Evolutionary conservation across 2,329 filamentous ascomycete species (phyloP).

Genomic region (Fusarium illudens): DNA sequence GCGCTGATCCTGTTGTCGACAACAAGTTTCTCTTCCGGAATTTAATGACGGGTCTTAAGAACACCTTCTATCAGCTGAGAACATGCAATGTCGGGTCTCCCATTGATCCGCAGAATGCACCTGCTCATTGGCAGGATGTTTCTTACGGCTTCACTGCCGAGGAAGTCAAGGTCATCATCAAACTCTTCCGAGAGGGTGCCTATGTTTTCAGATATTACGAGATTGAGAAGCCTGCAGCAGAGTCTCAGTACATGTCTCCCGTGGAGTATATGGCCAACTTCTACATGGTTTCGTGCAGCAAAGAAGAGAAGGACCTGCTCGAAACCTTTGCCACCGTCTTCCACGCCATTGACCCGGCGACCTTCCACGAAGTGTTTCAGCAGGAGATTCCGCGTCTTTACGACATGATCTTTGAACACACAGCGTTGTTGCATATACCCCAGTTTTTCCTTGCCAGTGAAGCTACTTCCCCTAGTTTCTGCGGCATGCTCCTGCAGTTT

Average conservation of each 20-base stretch:
- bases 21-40: constrained; percentile 99
- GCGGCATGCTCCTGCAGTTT: constrained; percentile 96
- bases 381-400: constrained; percentile 97
- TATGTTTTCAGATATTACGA: constrained; percentile 98
- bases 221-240: constrained; percentile 78
- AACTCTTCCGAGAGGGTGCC: constrained; percentile 95
- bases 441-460: constrained; percentile 99
- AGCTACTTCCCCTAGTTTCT: constrained; percentile 96
- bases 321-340: constrained; percentile 99
- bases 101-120: constrained; percentile 80
- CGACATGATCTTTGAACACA: constrained; percentile 97
- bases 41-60: constrained; percentile 93
- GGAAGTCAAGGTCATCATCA: constrained; percentile 95
- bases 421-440: constrained; percentile 89
- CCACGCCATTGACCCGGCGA: constrained; percentile 96
- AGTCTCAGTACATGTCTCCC: constrained; percentile 79
- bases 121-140: constrained; percentile 92
- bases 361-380: constrained; percentile 98
- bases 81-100: constrained; percentile 80
- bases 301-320: constrained; percentile 96
- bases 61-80: constrained; percentile 93
- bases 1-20: constrained; percentile 88
- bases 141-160: constrained; percentile 97
- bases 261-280: constrained; percentile 94
- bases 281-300: constrained; percentile 91